A percentile compares a stretch with the other conserved stretches of the same genome.
Conservation (phyloP, 176 grass and related monocot genomes). For the Hyparrhenia diplandra region DNA sequence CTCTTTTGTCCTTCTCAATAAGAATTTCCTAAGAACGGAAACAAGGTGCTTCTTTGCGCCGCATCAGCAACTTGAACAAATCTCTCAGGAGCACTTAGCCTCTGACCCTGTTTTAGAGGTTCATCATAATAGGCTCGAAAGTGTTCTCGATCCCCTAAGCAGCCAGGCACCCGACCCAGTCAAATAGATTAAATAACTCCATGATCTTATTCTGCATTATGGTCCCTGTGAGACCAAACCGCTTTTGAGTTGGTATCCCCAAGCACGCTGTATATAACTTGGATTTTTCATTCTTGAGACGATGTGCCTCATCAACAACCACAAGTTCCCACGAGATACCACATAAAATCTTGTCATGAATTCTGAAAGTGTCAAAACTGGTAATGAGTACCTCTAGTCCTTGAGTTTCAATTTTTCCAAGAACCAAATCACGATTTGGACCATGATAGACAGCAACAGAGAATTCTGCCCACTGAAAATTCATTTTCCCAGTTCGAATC, state of each 20-base stretch:
- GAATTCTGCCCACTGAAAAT: conserved; percentile 83
- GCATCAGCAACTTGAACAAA: conserved; percentile 80
- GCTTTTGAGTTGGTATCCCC: conserved; percentile 71
- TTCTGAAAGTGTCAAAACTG: conserved; percentile 96
- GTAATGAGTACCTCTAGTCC: conserved; percentile 74
- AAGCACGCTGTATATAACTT: conserved; percentile 75
- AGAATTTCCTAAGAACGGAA: conserved; percentile 69
- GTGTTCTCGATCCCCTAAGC: conserved; percentile 79
- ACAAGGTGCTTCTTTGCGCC: conserved; percentile 85
- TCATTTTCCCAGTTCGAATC: conserved; percentile 98
- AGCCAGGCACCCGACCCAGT: conserved; percentile 87
- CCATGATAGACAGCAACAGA: conserved; percentile 87
- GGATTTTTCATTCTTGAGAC: conserved; percentile 90
- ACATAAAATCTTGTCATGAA: conserved; percentile 76
- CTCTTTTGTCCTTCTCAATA: conserved; percentile 92
- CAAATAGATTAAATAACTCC: conserved; percentile 98
- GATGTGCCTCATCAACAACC: conserved; percentile 91
- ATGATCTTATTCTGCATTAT: conserved; percentile 95
- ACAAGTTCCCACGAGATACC: conserved; percentile 80
- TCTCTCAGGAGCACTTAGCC: conserved; percentile 86
- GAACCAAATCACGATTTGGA: conserved; percentile 80
- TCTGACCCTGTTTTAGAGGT: conserved; percentile 87
- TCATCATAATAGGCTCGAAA: conserved; percentile 88
- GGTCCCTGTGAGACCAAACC: conserved; percentile 90
- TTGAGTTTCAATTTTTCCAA: conserved; percentile 68